Evolutionary conservation across 2,329 filamentous ascomycete species (phyloP).

Genomic region (Fusarium sarcochroum): DNA sequence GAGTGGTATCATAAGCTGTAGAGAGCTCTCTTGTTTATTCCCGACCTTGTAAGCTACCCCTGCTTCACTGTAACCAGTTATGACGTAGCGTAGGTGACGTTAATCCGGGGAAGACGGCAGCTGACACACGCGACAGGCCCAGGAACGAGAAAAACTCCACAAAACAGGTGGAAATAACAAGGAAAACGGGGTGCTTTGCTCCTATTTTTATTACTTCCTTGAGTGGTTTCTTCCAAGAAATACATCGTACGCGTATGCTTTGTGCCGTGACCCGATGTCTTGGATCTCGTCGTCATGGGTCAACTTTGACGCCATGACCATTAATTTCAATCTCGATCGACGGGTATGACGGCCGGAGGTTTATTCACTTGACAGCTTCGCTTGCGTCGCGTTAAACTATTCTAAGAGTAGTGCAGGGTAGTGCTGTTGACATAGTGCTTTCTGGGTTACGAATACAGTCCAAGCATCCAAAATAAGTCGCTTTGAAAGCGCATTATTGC

Average conservation of each 20-base stretch:
- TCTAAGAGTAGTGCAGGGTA: not conserved
- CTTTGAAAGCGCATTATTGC: too few relatives aligned
- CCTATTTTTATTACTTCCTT: slow-evolving; percentile 17
- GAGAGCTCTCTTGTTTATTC: slow-evolving; percentile 28
- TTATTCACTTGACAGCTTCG: not conserved
- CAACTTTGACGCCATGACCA: slow-evolving; percentile 7
- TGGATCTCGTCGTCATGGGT: slow-evolving; percentile 29
- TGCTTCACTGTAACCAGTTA: slow-evolving; percentile 10
- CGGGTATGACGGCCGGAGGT: slow-evolving; percentile 3
- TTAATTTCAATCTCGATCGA: slow-evolving; percentile 3
- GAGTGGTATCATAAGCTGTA: not conserved
- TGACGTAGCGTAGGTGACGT: slow-evolving; percentile 34
- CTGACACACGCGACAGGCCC: slow-evolving; percentile 24
- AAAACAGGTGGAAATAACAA: slow-evolving; percentile 27
- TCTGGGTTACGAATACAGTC: too few relatives aligned
- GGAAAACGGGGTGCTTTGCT: slow-evolving; percentile 16
- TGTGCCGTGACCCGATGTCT: slow-evolving; percentile 23
- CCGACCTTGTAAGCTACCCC: slow-evolving; percentile 5
- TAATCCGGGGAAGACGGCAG: slow-evolving; percentile 33
- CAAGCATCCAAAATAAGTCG: too few relatives aligned
- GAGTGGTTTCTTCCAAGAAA: not conserved
- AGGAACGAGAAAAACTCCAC: slow-evolving; percentile 24
- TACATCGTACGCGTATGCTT: not conserved
- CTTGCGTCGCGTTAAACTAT: not conserved
- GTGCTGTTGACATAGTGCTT: too few relatives aligned